Evolutionary conservation across 2,329 filamentous ascomycete species (phyloP).

Genomic region (Mollisia scopiformis): DNA sequence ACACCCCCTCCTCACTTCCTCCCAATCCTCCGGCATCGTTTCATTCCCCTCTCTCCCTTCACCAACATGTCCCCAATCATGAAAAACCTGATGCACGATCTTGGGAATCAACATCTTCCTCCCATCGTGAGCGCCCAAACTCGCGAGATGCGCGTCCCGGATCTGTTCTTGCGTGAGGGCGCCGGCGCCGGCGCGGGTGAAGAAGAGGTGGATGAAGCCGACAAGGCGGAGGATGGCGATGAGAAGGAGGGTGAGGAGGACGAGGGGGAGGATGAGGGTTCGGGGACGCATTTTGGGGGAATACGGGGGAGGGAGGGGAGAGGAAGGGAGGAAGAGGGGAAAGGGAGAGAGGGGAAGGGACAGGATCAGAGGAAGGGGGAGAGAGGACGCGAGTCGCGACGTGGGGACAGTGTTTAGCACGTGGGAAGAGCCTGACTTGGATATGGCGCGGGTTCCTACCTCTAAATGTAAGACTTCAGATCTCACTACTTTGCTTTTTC

Average conservation of each 20-base stretch:
- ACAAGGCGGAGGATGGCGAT: slow-evolving; percentile 6
- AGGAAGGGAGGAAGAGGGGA: background rate
- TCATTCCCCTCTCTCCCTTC: slow-evolving; percentile 48
- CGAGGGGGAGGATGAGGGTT: background rate
- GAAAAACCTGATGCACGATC: slow-evolving; percentile 71
- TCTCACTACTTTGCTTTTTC: background rate
- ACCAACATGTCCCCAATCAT: slow-evolving; percentile 48
- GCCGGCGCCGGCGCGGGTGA: slow-evolving; percentile 17
- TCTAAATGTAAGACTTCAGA: background rate
- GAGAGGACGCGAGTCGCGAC: background rate
- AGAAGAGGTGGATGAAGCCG: slow-evolving; percentile 20
- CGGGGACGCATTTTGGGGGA: slow-evolving; percentile 5
- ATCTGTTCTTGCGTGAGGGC: slow-evolving; percentile 18
- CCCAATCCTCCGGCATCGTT: slow-evolving; percentile 69
- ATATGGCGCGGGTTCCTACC: background rate
- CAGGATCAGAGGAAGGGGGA: background rate
- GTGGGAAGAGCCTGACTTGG: background rate
- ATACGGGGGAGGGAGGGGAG: background rate
- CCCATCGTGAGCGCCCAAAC: slow-evolving; percentile 39
- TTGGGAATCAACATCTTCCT: slow-evolving; percentile 66
- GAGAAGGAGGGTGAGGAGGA: slow-evolving; percentile 3
- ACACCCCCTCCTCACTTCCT: slow-evolving; percentile 66
- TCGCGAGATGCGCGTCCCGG: background rate
- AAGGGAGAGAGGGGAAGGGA: background rate
- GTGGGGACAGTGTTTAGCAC: background rate